A percentile compares a stretch with the other conserved stretches of the same genome.
phyloP scores from a whole-genome alignment of 805 yeast genomes.

The Spathaspora boniae region DNA sequence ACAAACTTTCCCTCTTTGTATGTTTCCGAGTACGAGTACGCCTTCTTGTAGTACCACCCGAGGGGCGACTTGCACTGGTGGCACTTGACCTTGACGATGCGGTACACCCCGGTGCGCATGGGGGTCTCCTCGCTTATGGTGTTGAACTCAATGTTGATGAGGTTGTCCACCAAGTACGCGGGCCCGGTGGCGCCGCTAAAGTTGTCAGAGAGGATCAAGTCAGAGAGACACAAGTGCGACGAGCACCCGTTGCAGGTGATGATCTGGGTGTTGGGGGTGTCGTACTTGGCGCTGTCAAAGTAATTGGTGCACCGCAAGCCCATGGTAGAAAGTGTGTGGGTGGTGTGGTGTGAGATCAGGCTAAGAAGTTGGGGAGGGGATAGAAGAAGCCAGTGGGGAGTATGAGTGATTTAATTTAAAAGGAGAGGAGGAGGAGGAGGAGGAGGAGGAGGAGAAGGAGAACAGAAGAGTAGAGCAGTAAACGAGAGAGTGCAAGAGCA shows the following conservation, averaged over 20 bases:
- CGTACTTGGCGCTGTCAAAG: constrained; percentile 35
- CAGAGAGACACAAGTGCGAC: constrained; percentile 37
- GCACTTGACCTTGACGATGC: constrained; percentile 35
- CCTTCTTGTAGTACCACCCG: constrained; percentile 42
- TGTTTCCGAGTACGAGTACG: constrained; percentile 30
- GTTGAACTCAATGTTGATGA: constrained; percentile 33
- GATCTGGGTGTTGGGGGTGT: constrained; percentile 33
- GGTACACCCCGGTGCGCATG: constrained; percentile 39
- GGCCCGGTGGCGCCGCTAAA: constrained; percentile 40
- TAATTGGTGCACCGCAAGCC: constrained; percentile 39
- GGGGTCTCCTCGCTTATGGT: constrained; percentile 25
- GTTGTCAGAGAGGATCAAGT: constrained; percentile 33
- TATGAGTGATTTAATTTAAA: too few species aligned
- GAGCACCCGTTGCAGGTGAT: constrained; percentile 40
- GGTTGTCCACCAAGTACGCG: constrained; percentile 38
- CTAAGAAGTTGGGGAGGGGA: too few species aligned
- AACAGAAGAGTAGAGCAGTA: too few species aligned
- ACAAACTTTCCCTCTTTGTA: constrained; percentile 46
- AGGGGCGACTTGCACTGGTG: constrained; percentile 33
- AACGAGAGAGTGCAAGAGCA: too few species aligned
- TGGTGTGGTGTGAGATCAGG: too few species aligned
- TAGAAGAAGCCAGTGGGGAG: too few species aligned
- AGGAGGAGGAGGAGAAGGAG: too few species aligned
- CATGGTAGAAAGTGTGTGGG: too few species aligned
- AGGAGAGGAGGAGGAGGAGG: too few species aligned